phyloP scores from a whole-genome alignment of 2,329 filamentous ascomycete species.

The Sclerotinia borealis region DNA sequence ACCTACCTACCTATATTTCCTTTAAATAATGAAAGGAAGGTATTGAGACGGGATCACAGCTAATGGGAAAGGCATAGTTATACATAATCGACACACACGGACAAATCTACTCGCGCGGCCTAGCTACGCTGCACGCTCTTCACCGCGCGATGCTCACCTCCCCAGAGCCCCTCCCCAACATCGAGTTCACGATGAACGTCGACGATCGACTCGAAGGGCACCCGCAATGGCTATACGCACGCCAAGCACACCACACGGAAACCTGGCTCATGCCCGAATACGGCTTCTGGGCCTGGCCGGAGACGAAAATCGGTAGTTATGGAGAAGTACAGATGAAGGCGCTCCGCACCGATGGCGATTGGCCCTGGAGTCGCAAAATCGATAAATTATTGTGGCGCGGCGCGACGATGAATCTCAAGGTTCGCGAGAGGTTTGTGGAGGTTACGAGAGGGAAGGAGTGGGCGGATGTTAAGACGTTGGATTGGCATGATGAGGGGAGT shows the following conservation, averaged over 20 bases:
- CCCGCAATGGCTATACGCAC: constrained; percentile 5
- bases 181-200: constrained; percentile 46
- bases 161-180: constrained; percentile 42
- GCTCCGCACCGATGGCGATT: constrained; percentile 31
- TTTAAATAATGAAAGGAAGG: too few relatives aligned
- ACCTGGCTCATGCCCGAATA: constrained; percentile 49
- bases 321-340: constrained; percentile 36
- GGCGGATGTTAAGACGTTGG: constrained; percentile 39
- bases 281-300: constrained; percentile 47
- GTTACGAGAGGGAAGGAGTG: constrained; percentile 33
- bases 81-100: constrained; percentile 7
- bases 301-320: constrained; percentile 43
- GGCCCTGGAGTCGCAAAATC: constrained; percentile 32
- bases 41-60: background rate
- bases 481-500: constrained; percentile 9
- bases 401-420: constrained; percentile 35
- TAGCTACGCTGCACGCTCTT: constrained; percentile 46
- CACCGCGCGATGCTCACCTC: constrained; percentile 45
- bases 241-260: background rate
- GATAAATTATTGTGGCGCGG: constrained; percentile 44
- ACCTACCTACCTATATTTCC: background rate
- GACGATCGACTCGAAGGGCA: constrained; percentile 38
- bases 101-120: constrained; percentile 21
- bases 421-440: constrained; percentile 16
- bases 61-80: background rate